phyloP scores from a whole-genome alignment of 73 alveolate species.

The Paramecium sexaurelia region DNA sequence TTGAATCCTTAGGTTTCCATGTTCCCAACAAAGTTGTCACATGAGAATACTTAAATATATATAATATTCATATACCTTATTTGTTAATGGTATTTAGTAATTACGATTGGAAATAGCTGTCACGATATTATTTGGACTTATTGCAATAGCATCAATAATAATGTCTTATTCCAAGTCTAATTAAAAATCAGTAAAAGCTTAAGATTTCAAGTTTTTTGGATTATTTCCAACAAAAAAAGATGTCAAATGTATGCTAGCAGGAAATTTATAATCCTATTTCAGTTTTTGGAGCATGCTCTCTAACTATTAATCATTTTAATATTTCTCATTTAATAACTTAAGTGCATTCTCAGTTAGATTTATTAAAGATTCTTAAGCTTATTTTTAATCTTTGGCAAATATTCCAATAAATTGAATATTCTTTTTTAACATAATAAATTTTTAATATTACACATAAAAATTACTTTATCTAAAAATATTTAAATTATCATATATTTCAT shows the following conservation, averaged over 20 bases:
- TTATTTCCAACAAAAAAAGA: background rate
- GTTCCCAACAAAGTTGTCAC: background rate
- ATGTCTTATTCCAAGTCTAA: background rate
- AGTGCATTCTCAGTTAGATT: background rate
- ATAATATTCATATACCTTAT: background rate
- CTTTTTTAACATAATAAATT: background rate
- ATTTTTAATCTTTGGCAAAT: constrained; percentile 19
- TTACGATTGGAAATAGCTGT: background rate
- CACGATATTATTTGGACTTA: constrained; percentile 4
- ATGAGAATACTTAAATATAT: background rate
- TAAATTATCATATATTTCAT: too few species aligned
- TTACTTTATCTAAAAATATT: too few species aligned
- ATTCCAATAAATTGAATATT: constrained; percentile 11
- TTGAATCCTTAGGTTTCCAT: constrained; percentile 45
- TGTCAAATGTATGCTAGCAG: background rate
- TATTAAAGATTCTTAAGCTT: background rate
- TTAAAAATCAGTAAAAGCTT: background rate
- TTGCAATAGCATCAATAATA: background rate
- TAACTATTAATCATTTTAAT: background rate
- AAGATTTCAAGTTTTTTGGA: background rate
- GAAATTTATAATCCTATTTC: constrained; percentile 5
- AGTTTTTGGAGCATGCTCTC: background rate
- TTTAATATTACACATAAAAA: background rate
- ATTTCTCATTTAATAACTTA: background rate
- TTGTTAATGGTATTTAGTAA: background rate